These are phyloP conservation scores for Rasamsonia emersonii DNA, from an alignment of 2,329 filamentous ascomycete genomes.

Conservation along the genomic window DNA sequence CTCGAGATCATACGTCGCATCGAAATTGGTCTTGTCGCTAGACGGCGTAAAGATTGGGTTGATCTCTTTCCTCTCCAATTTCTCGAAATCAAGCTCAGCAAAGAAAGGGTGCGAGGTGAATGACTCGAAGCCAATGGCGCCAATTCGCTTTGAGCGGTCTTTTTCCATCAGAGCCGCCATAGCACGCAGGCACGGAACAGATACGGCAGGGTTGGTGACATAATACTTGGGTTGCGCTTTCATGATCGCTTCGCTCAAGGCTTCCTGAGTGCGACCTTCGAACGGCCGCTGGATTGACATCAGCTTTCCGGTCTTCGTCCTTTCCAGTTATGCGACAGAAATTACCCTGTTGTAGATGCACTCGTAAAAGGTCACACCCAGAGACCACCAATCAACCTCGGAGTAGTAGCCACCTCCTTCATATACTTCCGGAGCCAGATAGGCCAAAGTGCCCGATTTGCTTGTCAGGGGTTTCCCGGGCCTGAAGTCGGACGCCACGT, in stretches of 20 bases:
- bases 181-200: conserved; percentile 77
- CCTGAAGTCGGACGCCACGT: conserved; percentile 89
- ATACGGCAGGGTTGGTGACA: conserved; percentile 85
- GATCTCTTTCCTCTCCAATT: conserved; percentile 76
- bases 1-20: conserved; percentile 95
- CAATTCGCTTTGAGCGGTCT: conserved; percentile 72
- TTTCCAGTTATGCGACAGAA: too few relatives aligned
- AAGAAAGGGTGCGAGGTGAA: conserved; percentile 91
- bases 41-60: conserved; percentile 88
- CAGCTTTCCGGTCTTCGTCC: too few relatives aligned
- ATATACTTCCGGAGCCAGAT: conserved; percentile 93
- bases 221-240: conserved; percentile 78
- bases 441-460: conserved; percentile 93
- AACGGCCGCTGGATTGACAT: conserved; percentile 64
- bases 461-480: conserved; percentile 77
- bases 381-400: conserved; percentile 96
- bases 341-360: conserved; percentile 95
- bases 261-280: conserved; percentile 77
- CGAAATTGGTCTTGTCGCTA: conserved; percentile 97
- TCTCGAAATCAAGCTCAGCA: conserved; percentile 70
- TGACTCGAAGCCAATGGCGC: conserved; percentile 69
- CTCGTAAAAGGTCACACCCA: conserved; percentile 97
- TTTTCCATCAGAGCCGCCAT: conserved; percentile 76
- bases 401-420: conserved; percentile 78
- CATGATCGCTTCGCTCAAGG: conserved; percentile 69